Conservation (phyloP, 352 stramenopile species). For the Saprolegnia parasitica region DNA sequence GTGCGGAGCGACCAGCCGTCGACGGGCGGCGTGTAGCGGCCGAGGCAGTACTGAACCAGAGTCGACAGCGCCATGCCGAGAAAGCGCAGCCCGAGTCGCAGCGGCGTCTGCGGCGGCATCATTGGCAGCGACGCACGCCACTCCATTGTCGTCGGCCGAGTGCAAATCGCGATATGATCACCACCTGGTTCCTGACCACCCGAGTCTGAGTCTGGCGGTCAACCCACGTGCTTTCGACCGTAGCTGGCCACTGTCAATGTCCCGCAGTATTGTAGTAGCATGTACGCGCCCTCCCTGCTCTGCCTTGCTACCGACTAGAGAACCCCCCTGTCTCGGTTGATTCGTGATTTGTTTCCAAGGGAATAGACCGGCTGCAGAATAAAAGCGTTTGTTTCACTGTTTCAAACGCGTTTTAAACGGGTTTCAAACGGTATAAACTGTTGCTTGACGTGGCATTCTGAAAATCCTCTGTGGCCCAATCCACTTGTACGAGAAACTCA, state of each 20-base stretch:
- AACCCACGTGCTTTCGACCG: background rate
- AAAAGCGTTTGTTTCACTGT: background rate
- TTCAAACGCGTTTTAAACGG: background rate
- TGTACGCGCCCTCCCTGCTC: too few relatives aligned
- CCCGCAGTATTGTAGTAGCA: too few relatives aligned
- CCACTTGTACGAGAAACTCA: too few relatives aligned
- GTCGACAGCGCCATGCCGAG: background rate
- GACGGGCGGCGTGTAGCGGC: conserved; percentile 15
- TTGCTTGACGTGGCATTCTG: too few relatives aligned
- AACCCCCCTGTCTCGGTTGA: too few relatives aligned
- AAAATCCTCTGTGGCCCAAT: too few relatives aligned
- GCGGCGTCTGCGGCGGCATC: background rate
- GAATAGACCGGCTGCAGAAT: too few relatives aligned
- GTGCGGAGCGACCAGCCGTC: conserved; percentile 14
- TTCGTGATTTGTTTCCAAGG: too few relatives aligned
- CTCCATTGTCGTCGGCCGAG: background rate
- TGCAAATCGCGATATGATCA: background rate
- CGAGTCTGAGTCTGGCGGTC: background rate
- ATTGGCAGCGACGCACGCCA: background rate
- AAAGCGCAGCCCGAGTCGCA: background rate
- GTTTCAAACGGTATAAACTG: too few relatives aligned
- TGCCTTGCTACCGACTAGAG: too few relatives aligned
- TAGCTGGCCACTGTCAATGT: too few relatives aligned
- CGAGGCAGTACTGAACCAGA: background rate
- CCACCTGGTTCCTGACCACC: background rate